Evolutionary conservation across 129 eudicot species (phyloP).

Genomic region (sunflower (Helianthus annuus)): HanXRQr2.0-SUNRISE NC_035436.2:132341427-132341926

Average conservation of each 20-base stretch:
- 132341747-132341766: not conserved
- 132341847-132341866: not conserved
- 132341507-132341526: not conserved
- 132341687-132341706: not conserved
- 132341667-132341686: not conserved
- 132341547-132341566: conserved; percentile 1
- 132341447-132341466: conserved; percentile 1
- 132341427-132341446: conserved; percentile 8
- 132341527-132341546: conserved; percentile 6
- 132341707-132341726: not conserved
- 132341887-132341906: no score
- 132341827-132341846: not conserved
- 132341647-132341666: no score
- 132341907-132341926: no score
- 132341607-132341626: conserved; percentile 4
- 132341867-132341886: no score
- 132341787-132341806: not conserved
- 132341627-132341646: conserved; percentile 3
- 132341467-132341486: not conserved
- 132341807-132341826: not conserved
- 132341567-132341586: not conserved
- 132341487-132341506: not conserved
- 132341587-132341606: not conserved
- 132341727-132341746: not conserved
- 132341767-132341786: not conserved